phyloP scores from a whole-genome alignment of 768 basidiomycete species.

The Mrakia blollopis region DNA sequence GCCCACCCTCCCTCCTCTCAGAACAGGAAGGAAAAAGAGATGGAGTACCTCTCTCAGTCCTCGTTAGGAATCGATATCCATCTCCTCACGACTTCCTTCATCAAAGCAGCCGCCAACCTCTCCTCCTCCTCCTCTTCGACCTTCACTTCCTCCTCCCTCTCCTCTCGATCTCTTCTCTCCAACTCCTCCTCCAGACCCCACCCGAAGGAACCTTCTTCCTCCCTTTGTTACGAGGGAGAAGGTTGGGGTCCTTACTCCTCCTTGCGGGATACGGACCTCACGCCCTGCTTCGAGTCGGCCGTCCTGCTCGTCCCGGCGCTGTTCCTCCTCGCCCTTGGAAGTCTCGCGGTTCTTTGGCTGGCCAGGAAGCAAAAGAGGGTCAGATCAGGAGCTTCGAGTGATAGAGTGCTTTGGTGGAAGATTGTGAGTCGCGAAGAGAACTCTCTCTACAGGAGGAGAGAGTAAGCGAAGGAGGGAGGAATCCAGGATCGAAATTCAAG shows the following conservation, averaged over 20 bases:
- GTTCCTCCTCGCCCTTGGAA: not conserved
- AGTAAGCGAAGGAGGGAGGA: constrained; percentile 44
- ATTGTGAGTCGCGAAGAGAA: constrained; percentile 52
- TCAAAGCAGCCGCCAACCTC: not conserved
- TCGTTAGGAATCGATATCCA: not conserved
- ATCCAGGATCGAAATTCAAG: too few species aligned
- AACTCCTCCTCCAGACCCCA: not conserved
- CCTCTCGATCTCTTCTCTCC: not conserved
- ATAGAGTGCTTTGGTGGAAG: constrained; percentile 58
- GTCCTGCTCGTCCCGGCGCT: constrained; percentile 37
- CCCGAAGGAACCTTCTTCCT: not conserved
- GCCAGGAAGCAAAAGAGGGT: constrained; percentile 44
- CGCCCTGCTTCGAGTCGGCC: constrained; percentile 76
- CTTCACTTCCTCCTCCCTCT: not conserved
- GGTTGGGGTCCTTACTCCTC: constrained; percentile 63
- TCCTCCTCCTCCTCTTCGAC: not conserved
- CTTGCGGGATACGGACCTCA: constrained; percentile 64
- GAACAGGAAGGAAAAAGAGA: not conserved
- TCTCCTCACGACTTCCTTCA: not conserved
- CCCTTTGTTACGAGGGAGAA: constrained; percentile 44
- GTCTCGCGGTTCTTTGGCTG: constrained; percentile 47
- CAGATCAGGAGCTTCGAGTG: constrained; percentile 50
- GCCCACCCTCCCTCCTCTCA: not conserved
- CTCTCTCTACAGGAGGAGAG: constrained; percentile 44
- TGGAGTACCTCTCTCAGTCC: not conserved